phyloP scores from a whole-genome alignment of 1,284 basidiomycete species.

The Naganishia liquefaciens region DNA sequence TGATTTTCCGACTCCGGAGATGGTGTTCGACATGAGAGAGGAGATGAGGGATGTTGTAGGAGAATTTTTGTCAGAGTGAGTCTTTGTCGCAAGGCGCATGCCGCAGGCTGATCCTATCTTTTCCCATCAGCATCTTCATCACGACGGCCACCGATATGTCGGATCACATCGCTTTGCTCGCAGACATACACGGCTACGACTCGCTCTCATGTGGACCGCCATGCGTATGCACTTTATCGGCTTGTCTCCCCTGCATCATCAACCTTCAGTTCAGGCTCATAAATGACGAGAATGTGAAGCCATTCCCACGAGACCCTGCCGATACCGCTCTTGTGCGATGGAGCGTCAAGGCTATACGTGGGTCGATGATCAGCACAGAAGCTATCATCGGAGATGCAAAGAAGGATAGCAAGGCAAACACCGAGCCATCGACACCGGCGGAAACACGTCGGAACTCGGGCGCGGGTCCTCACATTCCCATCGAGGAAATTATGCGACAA shows the following conservation, averaged over 20 bases:
- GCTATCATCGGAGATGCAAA: conserved; percentile 24
- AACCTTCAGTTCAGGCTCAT: conserved; percentile 30
- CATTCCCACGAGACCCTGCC: conserved; percentile 29
- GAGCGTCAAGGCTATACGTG: conserved; percentile 30
- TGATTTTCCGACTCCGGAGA: conserved; percentile 32
- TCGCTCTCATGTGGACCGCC: conserved; percentile 32
- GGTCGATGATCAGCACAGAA: conserved; percentile 26
- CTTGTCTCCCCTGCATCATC: conserved; percentile 34
- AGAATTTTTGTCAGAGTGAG: conserved; percentile 32
- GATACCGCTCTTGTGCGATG: conserved; percentile 29
- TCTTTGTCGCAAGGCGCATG: not conserved
- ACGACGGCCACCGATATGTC: conserved; percentile 32
- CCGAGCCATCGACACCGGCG: conserved; percentile 2
- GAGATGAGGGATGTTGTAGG: conserved; percentile 29
- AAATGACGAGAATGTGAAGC: conserved; percentile 22
- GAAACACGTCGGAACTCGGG: conserved; percentile 5
- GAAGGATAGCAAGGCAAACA: conserved; percentile 4
- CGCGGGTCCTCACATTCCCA: conserved; percentile 9
- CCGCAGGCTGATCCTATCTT: not conserved
- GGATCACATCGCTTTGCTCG: conserved; percentile 31
- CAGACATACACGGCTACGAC: conserved; percentile 34
- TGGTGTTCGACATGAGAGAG: conserved; percentile 33
- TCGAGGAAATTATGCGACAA: conserved; percentile 27
- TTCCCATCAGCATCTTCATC: conserved; percentile 27
- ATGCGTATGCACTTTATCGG: conserved; percentile 33